Conservation (phyloP, 2,329 filamentous ascomycete species). For the Lithohypha guttulata region DNA sequence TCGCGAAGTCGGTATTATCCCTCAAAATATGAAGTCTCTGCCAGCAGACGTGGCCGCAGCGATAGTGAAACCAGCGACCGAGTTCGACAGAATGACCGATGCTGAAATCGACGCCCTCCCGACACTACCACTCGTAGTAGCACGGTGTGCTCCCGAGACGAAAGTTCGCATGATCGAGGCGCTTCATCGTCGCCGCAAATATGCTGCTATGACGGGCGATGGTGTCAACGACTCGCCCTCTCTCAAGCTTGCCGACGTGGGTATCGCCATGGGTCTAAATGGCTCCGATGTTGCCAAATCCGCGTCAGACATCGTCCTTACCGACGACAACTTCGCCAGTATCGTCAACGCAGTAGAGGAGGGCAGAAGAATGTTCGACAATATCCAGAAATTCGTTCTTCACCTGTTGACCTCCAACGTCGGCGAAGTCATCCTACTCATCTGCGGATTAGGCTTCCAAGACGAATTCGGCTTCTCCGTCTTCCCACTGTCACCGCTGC, state of each 20-base stretch:
- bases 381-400: slow-evolving; percentile 65
- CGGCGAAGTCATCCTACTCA: slow-evolving; percentile 46
- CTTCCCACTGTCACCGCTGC: slow-evolving; percentile 48
- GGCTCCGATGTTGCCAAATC: slow-evolving; percentile 80
- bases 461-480: slow-evolving; percentile 43
- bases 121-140: slow-evolving; percentile 68
- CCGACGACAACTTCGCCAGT: slow-evolving; percentile 79
- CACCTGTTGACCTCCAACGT: slow-evolving; percentile 47
- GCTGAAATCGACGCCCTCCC: slow-evolving; percentile 54
- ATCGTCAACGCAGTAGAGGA: slow-evolving; percentile 76
- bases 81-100: slow-evolving; percentile 45
- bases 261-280: slow-evolving; percentile 78
- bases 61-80: slow-evolving; percentile 45
- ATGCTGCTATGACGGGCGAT: slow-evolving; percentile 81
- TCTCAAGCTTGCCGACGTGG: slow-evolving; percentile 69
- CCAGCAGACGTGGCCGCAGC: slow-evolving; percentile 36
- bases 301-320: slow-evolving; percentile 50
- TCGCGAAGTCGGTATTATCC: slow-evolving; percentile 46
- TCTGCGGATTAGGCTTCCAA: slow-evolving; percentile 50
- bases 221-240: slow-evolving; percentile 81
- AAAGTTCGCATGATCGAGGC: slow-evolving; percentile 89
- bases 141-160: slow-evolving; percentile 72
- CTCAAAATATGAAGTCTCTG: slow-evolving; percentile 34
- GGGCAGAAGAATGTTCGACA: slow-evolving; percentile 75
- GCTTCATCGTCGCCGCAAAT: slow-evolving; percentile 62